phyloP scores from a whole-genome alignment of 192 early-diverging fungal species.

The Coemansia guatemalensis region DNA sequence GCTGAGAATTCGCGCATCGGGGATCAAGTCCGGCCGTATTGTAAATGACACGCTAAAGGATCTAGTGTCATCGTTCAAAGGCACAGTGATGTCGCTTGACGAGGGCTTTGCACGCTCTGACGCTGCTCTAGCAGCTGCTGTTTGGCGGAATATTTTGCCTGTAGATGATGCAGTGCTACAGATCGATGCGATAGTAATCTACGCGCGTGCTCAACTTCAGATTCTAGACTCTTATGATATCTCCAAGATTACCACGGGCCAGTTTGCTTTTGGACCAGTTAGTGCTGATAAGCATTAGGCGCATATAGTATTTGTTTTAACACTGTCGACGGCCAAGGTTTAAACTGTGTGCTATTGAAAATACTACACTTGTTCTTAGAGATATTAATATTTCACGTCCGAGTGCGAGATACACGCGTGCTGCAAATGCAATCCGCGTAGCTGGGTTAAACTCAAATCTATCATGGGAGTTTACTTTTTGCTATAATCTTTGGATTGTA shows the following conservation, averaged over 20 bases:
- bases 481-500: too few relatives aligned
- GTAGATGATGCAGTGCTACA: conserved; percentile 35
- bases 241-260: conserved; percentile 20
- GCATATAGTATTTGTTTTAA: too few relatives aligned
- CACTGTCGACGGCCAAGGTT: too few relatives aligned
- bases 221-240: conserved; percentile 25
- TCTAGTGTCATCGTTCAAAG: conserved; percentile 81
- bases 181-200: conserved; percentile 22
- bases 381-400: too few relatives aligned
- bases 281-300: too few relatives aligned
- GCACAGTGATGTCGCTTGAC: conserved; percentile 87
- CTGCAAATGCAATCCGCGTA: too few relatives aligned
- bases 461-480: too few relatives aligned
- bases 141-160: conserved; percentile 67
- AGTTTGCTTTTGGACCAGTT: conserved; percentile 40
- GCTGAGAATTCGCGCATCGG: conserved; percentile 75
- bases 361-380: too few relatives aligned
- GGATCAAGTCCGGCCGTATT: conserved; percentile 72
- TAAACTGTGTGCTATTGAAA: too few relatives aligned
- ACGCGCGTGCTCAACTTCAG: conserved; percentile 30
- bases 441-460: too few relatives aligned
- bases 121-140: conserved; percentile 82
- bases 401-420: too few relatives aligned
- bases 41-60: conserved; percentile 76
- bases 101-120: conserved; percentile 87